Percentiles rank a stretch among this genome's conserved stretches.
phyloP scores from a whole-genome alignment of 2,329 filamentous ascomycete genomes.

The Pochonia chlamydosporia region DNA sequence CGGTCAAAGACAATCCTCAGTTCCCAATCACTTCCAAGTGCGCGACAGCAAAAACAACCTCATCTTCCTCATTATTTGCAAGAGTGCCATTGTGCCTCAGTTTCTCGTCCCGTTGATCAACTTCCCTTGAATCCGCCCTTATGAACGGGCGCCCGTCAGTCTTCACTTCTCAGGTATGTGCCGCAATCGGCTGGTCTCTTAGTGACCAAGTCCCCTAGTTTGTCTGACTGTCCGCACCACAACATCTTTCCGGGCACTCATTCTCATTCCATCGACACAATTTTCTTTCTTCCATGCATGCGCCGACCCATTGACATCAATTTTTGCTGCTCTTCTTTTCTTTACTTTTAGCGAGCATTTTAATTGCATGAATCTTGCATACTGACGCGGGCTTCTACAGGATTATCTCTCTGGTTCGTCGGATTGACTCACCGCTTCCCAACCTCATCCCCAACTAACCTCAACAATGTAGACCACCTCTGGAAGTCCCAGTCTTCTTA shows the following conservation, averaged over 20 bases:
- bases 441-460: constrained; percentile 12
- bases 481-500: constrained; percentile 34
- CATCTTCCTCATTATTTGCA: background rate
- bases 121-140: constrained; percentile 53
- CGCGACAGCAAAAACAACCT: background rate
- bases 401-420: constrained; percentile 71
- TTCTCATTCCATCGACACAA: background rate
- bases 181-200: constrained; percentile 15
- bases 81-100: constrained; percentile 14
- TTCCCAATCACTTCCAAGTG: background rate
- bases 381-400: constrained; percentile 43
- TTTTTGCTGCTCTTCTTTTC: background rate
- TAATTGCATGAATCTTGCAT: constrained; percentile 5
- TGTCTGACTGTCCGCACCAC: background rate
- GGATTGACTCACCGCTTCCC: constrained; percentile 30
- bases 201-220: background rate
- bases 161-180: constrained; percentile 77
- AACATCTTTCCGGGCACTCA: background rate
- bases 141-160: constrained; percentile 81
- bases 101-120: constrained; percentile 20
- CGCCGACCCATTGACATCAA: background rate
- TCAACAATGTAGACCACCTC: constrained; percentile 30
- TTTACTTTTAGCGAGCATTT: background rate
- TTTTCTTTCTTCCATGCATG: background rate
- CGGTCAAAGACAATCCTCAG: constrained; percentile 6